phyloP scores from a whole-genome alignment of 78 protist genomes.

The Dictyostelium brefeldianum region DNA sequence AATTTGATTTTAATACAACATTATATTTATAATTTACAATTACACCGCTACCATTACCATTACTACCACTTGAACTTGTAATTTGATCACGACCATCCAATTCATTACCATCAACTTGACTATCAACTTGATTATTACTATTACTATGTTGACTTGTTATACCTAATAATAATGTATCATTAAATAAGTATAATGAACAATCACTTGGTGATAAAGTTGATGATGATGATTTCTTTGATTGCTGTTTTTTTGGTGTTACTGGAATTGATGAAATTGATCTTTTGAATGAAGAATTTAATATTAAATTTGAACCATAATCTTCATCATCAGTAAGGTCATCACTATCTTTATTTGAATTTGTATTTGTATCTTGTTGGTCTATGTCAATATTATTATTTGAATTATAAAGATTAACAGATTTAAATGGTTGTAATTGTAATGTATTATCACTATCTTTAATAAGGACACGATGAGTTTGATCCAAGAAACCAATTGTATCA shows the following conservation, averaged over 20 bases:
- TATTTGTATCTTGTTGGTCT: neutral
- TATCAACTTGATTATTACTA: neutral
- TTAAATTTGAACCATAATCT: neutral
- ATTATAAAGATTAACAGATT: conserved; percentile 27
- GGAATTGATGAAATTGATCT: conserved; percentile 6
- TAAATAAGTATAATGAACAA: conserved; percentile 31
- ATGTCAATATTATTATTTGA: neutral
- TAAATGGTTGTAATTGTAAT: conserved; percentile 67
- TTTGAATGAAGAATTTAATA: conserved; percentile 8
- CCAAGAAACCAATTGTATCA: conserved; percentile 76
- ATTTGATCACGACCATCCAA: neutral
- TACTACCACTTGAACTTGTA: neutral
- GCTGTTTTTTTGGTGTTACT: neutral
- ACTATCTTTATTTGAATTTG: neutral
- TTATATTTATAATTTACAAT: neutral
- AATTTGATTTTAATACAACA: conserved; percentile 12
- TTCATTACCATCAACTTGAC: neutral
- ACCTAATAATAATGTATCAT: conserved; percentile 51
- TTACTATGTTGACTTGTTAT: neutral
- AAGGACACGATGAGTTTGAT: conserved; percentile 58
- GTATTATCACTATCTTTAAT: conserved; percentile 40
- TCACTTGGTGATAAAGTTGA: conserved; percentile 34
- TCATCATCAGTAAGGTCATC: conserved; percentile 32
- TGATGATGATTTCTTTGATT: neutral
- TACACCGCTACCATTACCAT: neutral